These are phyloP conservation scores for Polyporus arcularius DNA, from an alignment of 768 basidiomycete species.

Conservation along the genomic window DNA sequence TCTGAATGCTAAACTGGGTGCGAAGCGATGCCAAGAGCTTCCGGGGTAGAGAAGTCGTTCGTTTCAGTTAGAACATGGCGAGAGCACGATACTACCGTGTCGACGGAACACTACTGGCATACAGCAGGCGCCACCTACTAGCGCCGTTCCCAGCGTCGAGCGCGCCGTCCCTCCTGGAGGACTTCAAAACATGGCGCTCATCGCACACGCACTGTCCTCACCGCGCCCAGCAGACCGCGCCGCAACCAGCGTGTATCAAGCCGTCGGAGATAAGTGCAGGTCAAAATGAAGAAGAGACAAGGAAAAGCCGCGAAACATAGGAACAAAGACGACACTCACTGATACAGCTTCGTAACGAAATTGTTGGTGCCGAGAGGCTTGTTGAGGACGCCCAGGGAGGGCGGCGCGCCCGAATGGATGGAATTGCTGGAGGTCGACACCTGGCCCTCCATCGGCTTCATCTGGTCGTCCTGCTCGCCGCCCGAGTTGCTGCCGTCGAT, in stretches of 20 bases:
- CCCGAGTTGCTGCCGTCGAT: conserved; percentile 38
- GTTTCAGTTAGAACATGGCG: background rate
- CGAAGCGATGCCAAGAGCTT: background rate
- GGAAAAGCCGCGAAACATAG: background rate
- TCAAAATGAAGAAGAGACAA: background rate
- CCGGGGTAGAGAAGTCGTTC: background rate
- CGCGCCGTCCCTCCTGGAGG: too few relatives aligned
- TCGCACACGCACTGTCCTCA: background rate
- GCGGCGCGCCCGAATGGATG: conserved; percentile 16
- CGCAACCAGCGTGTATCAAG: background rate
- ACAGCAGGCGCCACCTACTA: too few relatives aligned
- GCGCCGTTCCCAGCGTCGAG: too few relatives aligned
- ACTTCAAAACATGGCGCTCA: background rate
- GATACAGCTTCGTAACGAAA: conserved; percentile 87
- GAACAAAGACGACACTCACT: conserved; percentile 46
- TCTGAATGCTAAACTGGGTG: background rate
- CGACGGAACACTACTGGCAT: background rate
- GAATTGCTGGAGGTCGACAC: conserved; percentile 17
- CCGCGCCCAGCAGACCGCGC: too few relatives aligned
- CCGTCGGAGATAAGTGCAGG: background rate
- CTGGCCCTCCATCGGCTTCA: conserved; percentile 32
- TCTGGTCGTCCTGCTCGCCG: conserved; percentile 37
- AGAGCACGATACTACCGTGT: background rate
- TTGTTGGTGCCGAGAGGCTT: conserved; percentile 75
- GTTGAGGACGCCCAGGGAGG: conserved; percentile 54